These are phyloP conservation scores for Phytophthora sp. DNA, from an alignment of 352 stramenopile species.

Conservation along the genomic window DNA sequence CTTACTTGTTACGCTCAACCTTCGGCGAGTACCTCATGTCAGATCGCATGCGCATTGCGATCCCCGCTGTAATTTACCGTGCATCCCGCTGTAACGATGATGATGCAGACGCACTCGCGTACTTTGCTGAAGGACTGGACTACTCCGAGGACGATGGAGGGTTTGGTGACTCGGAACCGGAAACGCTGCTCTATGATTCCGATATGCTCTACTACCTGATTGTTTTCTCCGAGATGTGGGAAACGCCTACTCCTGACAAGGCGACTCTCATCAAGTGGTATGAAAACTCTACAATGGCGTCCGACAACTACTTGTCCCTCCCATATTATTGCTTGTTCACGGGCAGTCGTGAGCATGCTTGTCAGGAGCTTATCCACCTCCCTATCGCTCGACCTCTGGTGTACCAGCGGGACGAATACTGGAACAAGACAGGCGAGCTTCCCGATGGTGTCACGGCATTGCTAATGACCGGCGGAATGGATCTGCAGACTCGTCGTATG, in stretches of 20 bases:
- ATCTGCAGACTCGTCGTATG: conserved; percentile 56
- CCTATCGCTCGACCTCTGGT: conserved; percentile 40
- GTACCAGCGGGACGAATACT: conserved; percentile 72
- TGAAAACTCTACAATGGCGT: conserved; percentile 63
- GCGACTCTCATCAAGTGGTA: conserved; percentile 63
- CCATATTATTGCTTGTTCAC: conserved; percentile 85
- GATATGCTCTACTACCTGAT: conserved; percentile 84
- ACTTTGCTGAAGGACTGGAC: conserved; percentile 33
- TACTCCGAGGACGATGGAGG: conserved; percentile 14
- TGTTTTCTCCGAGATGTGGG: conserved; percentile 83
- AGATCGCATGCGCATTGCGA: conserved; percentile 37
- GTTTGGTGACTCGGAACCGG: conserved; percentile 41
- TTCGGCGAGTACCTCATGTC: conserved; percentile 72
- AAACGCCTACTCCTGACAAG: conserved; percentile 58
- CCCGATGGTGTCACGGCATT: conserved; percentile 49
- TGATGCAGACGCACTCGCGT: conserved; percentile 46
- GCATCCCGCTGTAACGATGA: conserved; percentile 42
- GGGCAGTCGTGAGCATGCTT: conserved; percentile 62
- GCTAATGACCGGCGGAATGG: conserved; percentile 62
- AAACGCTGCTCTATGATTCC: conserved; percentile 62
- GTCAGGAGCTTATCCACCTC: conserved; percentile 54
- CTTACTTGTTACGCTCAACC: conserved; percentile 69
- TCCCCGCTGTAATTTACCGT: conserved; percentile 67
- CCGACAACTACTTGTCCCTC: conserved; percentile 70
- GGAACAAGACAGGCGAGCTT: conserved; percentile 63